Percentiles rank a stretch among this genome's conserved stretches.
phyloP scores from a whole-genome alignment of 768 basidiomycete species.

The Leccinum variicolor region DNA sequence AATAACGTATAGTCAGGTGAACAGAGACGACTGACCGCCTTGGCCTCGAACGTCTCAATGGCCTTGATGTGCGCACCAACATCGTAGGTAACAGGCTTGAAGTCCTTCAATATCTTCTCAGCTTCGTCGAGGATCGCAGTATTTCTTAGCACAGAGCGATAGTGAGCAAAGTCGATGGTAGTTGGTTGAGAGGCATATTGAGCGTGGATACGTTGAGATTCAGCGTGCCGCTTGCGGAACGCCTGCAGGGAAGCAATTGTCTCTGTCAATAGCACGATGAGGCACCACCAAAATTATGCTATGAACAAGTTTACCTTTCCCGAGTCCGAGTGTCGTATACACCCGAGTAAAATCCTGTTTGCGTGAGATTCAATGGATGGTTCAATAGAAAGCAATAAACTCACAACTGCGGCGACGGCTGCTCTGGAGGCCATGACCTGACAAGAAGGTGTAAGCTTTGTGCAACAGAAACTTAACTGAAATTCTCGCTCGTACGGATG shows the following conservation, averaged over 20 bases:
- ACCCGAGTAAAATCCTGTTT: constrained; percentile 79
- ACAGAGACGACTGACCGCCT: constrained; percentile 68
- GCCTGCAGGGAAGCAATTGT: constrained; percentile 87
- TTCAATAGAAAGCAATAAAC: constrained; percentile 16
- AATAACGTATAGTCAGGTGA: background rate
- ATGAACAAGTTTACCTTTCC: constrained; percentile 58
- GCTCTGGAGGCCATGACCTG: constrained; percentile 66
- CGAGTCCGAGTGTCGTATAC: constrained; percentile 78
- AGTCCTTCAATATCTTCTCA: constrained; percentile 82
- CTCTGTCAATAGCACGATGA: constrained; percentile 46
- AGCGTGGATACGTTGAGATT: constrained; percentile 73
- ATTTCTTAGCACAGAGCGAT: constrained; percentile 91
- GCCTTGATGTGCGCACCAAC: constrained; percentile 86
- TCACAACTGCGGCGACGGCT: constrained; percentile 63
- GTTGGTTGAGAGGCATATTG: constrained; percentile 68
- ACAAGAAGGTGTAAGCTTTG: background rate
- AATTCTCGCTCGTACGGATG: constrained; percentile 14
- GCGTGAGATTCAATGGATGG: constrained; percentile 4
- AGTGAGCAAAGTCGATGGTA: constrained; percentile 87
- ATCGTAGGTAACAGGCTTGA: constrained; percentile 96
- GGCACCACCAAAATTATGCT: background rate
- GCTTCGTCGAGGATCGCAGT: constrained; percentile 87
- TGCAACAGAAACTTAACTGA: constrained; percentile 1
- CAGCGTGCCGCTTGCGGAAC: constrained; percentile 93
- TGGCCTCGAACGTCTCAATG: constrained; percentile 94